These are phyloP conservation scores for Fusarium denticulatum DNA, from an alignment of 2,329 filamentous ascomycete genomes.

Conservation along the genomic window DNA sequence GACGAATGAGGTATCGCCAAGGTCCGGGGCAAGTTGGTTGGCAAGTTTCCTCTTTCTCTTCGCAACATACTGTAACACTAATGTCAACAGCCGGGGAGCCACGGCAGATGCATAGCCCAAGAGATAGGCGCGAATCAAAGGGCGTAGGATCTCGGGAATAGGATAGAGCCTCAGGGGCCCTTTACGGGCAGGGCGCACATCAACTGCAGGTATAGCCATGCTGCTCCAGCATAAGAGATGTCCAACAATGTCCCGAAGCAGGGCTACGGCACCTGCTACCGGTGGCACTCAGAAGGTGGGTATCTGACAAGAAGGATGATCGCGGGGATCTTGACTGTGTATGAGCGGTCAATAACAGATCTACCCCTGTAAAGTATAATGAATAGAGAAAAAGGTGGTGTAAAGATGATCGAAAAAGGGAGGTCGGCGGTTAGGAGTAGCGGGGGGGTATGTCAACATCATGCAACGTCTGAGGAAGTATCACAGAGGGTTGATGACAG, in stretches of 20 bases:
- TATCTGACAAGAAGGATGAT: slow-evolving; percentile 27
- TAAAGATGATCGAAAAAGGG: slow-evolving; percentile 23
- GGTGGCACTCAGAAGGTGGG: slow-evolving; percentile 23
- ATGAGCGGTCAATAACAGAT: slow-evolving; percentile 30
- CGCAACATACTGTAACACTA: slow-evolving; percentile 62
- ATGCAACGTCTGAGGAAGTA: slow-evolving; percentile 29
- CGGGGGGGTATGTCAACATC: slow-evolving; percentile 27
- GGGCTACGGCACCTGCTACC: slow-evolving; percentile 39
- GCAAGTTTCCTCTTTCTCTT: slow-evolving; percentile 45
- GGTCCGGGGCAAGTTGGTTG: slow-evolving; percentile 42
- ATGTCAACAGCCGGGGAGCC: slow-evolving; percentile 63
- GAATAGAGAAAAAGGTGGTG: slow-evolving; percentile 34
- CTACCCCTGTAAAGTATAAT: slow-evolving; percentile 32
- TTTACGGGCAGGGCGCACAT: slow-evolving; percentile 28
- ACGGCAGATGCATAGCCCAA: slow-evolving; percentile 70
- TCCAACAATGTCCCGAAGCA: slow-evolving; percentile 21
- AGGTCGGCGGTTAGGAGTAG: slow-evolving; percentile 14
- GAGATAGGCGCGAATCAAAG: slow-evolving; percentile 67
- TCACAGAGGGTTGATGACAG: slow-evolving; percentile 11
- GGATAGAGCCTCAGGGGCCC: slow-evolving; percentile 41
- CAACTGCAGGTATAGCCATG: slow-evolving; percentile 24
- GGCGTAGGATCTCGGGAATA: slow-evolving; percentile 63
- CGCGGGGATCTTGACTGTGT: slow-evolving; percentile 33
- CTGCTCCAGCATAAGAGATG: slow-evolving; percentile 22
- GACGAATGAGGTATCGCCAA: slow-evolving; percentile 46